Conservation (phyloP, 1,284 basidiomycete genomes). For the Trametes sp. region DNA sequence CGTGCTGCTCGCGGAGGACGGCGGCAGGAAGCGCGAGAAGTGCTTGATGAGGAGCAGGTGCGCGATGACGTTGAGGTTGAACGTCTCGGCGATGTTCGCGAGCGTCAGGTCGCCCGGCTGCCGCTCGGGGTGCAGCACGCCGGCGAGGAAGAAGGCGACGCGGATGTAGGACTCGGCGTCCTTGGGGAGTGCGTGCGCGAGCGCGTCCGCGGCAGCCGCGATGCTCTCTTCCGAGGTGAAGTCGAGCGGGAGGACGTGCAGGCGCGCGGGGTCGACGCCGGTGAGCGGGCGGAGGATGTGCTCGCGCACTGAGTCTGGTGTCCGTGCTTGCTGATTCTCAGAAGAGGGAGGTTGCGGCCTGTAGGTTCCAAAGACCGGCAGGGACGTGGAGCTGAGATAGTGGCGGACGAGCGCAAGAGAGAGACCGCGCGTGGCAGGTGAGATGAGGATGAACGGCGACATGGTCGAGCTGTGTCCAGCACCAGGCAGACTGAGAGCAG, state of each 20-base stretch:
- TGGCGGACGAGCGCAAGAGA: conserved; percentile 64
- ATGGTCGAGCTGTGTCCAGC: conserved; percentile 8
- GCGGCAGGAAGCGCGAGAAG: conserved; percentile 60
- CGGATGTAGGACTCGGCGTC: conserved; percentile 51
- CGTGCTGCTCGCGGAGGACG: conserved; percentile 18
- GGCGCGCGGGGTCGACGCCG: conserved; percentile 53
- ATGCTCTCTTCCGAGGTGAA: conserved; percentile 61
- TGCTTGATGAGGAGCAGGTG: conserved; percentile 70
- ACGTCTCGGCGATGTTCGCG: conserved; percentile 53
- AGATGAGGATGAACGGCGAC: conserved; percentile 54
- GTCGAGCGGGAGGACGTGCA: conserved; percentile 57
- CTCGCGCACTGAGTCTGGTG: conserved; percentile 46
- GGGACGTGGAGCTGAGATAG: conserved; percentile 55
- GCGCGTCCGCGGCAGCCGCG: conserved; percentile 51
- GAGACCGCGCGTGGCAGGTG: conserved; percentile 58
- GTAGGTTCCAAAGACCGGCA: conserved; percentile 64
- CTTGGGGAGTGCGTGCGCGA: conserved; percentile 46
- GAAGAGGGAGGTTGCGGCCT: conserved; percentile 43
- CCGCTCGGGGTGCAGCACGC: conserved; percentile 64
- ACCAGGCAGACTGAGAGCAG: not conserved
- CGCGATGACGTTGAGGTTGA: conserved; percentile 66
- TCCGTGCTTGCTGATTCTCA: conserved; percentile 22
- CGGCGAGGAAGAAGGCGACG: conserved; percentile 64
- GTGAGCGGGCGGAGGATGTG: conserved; percentile 52
- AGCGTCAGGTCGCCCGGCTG: conserved; percentile 59